Base-by-base conservation (phyloP, 768 basidiomycete genomes). In the Psilocybe tampanensis region DNA sequence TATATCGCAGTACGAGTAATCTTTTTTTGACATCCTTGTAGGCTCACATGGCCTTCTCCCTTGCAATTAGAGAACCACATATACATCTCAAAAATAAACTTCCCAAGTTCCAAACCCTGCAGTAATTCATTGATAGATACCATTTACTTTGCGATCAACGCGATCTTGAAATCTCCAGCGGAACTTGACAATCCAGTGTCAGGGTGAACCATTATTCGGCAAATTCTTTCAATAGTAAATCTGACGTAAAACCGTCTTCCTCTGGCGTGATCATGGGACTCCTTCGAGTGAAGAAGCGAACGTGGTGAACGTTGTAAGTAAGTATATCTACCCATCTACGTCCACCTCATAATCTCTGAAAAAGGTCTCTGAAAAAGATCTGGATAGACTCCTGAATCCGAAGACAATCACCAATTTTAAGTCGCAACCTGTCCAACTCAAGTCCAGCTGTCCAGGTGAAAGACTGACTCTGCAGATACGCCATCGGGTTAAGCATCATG, bases 371-470 rank as follows among this genome's bases (percentile, higher is more conserved):
- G n/a, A 26, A n/a, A 11, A n/a, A 42, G 15, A 29, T 42, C n/a
- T n/a, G n/a, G n/a, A n/a, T n/a, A n/a, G 6, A 24, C 1, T 23
- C 11, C 12, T 34, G 12, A 36, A 41, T 52, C 50, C 36, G 50
- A 52, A 24, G 50, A 52, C 36, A 21, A 52, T 13, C 19, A 45
- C 15, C 22, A 42, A 52, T 52, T 52, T 52, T 19, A 34, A 52
- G 24, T 52, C 22, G 41, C 8, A 41, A 39, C n/a, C 50, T 15
- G n/a, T n/a, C n/a, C n/a, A n/a, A n/a, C n/a, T n/a, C n/a, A n/a
- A 5, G 29, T 29, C 29, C 29, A 29, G 29, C 29, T 26, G 23
- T 52, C 50, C 19, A 39, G 50, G 2, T 24, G 11, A 44, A 44
- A 45, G 29, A 33, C 18, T 51, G 44, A 45, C 52, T 47, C 26